A percentile compares a stretch with the other conserved stretches of the same genome.
Conservation (phyloP, 2,329 filamentous ascomycete genomes). For the Venturia oleaginea region DNA sequence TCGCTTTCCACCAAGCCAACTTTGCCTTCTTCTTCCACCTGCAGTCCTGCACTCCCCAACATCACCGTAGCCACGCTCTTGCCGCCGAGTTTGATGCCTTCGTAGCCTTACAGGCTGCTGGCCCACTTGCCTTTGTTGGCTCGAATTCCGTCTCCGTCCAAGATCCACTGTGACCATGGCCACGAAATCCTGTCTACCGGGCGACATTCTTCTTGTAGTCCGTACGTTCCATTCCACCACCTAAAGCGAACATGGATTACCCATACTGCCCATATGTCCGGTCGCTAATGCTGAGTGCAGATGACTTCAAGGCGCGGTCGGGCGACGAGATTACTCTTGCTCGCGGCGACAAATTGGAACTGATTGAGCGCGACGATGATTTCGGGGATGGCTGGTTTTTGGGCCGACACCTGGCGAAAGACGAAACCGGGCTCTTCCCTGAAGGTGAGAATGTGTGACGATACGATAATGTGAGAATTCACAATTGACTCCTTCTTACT, state of each 20-base stretch:
- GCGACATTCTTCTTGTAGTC: conserved; percentile 61
- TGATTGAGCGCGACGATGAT: conserved; percentile 79
- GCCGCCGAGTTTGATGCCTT: background rate
- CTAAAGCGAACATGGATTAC: conserved; percentile 18
- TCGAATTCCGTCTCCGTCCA: background rate
- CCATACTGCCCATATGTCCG: background rate
- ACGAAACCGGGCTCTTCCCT: conserved; percentile 70
- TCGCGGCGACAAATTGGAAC: conserved; percentile 75
- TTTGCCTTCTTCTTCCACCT: background rate
- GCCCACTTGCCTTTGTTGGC: background rate
- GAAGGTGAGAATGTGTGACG: conserved; percentile 51
- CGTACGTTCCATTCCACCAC: conserved; percentile 42
- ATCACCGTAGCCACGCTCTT: background rate
- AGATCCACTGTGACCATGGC: background rate
- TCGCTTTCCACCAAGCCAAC: background rate
- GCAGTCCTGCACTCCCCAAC: too few species aligned
- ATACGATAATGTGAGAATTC: conserved; percentile 16
- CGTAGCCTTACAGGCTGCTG: background rate
- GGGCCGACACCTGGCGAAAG: conserved; percentile 63
- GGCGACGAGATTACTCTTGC: conserved; percentile 84
- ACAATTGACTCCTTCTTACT: conserved; percentile 1
- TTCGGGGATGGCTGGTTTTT: conserved; percentile 85
- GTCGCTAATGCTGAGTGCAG: conserved; percentile 36
- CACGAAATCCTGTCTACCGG: conserved; percentile 27
- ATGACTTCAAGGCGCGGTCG: conserved; percentile 87